Base-by-base conservation (phyloP, 2,329 filamentous ascomycete species). In the Tetracladium maxilliforme region DNA sequence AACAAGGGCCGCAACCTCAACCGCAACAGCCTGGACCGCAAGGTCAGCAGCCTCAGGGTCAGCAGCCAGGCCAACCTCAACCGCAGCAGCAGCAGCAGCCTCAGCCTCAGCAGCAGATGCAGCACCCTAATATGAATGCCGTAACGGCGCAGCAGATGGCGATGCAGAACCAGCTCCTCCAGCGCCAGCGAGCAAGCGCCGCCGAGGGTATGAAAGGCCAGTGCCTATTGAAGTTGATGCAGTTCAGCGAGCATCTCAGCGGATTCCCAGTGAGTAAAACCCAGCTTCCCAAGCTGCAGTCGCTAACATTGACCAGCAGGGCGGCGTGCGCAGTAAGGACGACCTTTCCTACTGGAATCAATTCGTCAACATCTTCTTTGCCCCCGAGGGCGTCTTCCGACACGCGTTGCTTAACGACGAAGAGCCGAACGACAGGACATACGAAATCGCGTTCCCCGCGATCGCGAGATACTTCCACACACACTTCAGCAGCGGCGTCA, bases 381-480 rank as follows among this genome's bases (percentile, higher is more conserved):
- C 82, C 0, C 61, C 66, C 1, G 67, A 64, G 15, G 84, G 82
- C 7, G 70, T 83, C 7, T 75, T 93, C 42, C 70, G 84, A 21
- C 71, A 87, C 39, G 67, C 72, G 4, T 58, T 92, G 10, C 64
- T 64, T 34, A 54, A 64, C 22, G 59, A 66, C 12, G 68, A 73
- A 22, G 62, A 70, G 22, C 53, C 54, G 18, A 60, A 57, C 11
- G 66, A 76, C 28, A 94, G 92, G 54, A 71, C 78, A 40, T 94
- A 86, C 41, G 86, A 94, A 45, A 83, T 95, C 24, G 69, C 76
- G 4, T 81, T 70, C 30, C 70, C 84, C 4, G 80, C 80, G 1
- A 61, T 98, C 22, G 71, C 87, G 17, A 73, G 87, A 41, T 95
- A 90, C 49, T 94, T 93, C 46, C 72, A 79, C 40, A 86, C 82